A percentile compares a stretch with the other conserved stretches of the same genome.
phyloP scores from a whole-genome alignment of 2,329 filamentous ascomycete genomes.

The Nannizziopsis arthrosporioides region DNA sequence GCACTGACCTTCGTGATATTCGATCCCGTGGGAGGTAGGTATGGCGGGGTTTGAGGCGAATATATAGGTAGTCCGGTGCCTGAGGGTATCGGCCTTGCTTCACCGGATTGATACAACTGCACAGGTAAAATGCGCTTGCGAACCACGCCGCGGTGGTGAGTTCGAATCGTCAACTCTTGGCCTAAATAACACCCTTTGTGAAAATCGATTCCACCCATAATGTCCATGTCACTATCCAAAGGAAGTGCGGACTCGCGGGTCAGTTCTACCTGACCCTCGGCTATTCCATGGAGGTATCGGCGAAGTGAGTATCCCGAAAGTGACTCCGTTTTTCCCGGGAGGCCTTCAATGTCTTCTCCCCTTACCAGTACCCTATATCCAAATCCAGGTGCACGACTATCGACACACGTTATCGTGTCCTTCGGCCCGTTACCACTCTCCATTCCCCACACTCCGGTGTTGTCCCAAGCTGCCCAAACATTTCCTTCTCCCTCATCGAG shows the following conservation, averaged over 20 bases:
- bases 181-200: conserved; percentile 94
- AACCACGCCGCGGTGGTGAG: conserved; percentile 85
- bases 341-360: conserved; percentile 25
- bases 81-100: conserved; percentile 13
- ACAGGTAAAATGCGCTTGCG: conserved; percentile 80
- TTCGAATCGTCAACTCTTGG: conserved; percentile 91
- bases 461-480: conserved; percentile 67
- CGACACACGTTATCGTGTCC: conserved; percentile 26
- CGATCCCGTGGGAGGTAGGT: conserved; percentile 29
- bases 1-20: conserved; percentile 45
- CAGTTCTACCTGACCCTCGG: conserved; percentile 78
- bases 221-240: conserved; percentile 79
- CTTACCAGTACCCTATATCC: conserved; percentile 29
- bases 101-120: conserved; percentile 47
- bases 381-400: conserved; percentile 32
- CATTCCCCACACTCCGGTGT: conserved; percentile 18
- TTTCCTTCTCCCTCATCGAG: conserved; percentile 53
- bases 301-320: conserved; percentile 59
- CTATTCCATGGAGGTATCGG: conserved; percentile 66
- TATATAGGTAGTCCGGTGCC: conserved; percentile 36
- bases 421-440: neutral
- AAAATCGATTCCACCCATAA: conserved; percentile 78
- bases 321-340: conserved; percentile 39
- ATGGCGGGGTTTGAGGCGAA: conserved; percentile 19
- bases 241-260: conserved; percentile 60